These are phyloP conservation scores for Pecoramyces ruminantium DNA, from an alignment of 192 early-diverging fungal genomes.

Conservation along the genomic window DNA sequence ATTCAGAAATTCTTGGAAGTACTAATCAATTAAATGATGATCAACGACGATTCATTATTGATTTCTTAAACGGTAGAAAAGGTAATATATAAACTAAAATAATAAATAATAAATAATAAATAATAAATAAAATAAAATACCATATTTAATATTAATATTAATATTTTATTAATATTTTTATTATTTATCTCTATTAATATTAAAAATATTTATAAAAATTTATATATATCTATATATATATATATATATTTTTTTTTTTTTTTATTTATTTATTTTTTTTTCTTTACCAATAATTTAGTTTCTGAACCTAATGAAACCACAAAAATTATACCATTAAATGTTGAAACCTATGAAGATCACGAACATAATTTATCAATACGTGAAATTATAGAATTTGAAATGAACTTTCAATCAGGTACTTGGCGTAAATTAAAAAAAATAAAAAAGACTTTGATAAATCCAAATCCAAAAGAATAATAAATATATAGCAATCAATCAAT, in stretches of 20 bases:
- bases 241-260: too few relatives aligned
- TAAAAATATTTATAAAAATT: too few relatives aligned
- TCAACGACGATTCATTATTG: neutral
- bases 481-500: too few relatives aligned
- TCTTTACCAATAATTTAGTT: neutral
- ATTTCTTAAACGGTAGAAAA: neutral
- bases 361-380: neutral
- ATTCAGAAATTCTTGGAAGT: neutral
- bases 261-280: too few relatives aligned
- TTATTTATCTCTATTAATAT: too few relatives aligned
- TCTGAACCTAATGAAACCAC: neutral
- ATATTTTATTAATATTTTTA: too few relatives aligned
- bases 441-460: neutral
- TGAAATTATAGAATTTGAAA: neutral
- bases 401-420: neutral
- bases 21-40: neutral
- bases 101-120: too few relatives aligned
- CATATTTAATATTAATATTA: too few relatives aligned
- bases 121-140: too few relatives aligned
- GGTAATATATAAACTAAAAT: too few relatives aligned
- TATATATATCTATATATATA: too few relatives aligned
- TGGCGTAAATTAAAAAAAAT: neutral
- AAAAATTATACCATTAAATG: neutral
- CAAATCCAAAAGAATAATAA: too few relatives aligned
- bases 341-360: neutral